Conservation (phyloP, 2,329 filamentous ascomycete species). For the Blastomyces emzantsi region DNA sequence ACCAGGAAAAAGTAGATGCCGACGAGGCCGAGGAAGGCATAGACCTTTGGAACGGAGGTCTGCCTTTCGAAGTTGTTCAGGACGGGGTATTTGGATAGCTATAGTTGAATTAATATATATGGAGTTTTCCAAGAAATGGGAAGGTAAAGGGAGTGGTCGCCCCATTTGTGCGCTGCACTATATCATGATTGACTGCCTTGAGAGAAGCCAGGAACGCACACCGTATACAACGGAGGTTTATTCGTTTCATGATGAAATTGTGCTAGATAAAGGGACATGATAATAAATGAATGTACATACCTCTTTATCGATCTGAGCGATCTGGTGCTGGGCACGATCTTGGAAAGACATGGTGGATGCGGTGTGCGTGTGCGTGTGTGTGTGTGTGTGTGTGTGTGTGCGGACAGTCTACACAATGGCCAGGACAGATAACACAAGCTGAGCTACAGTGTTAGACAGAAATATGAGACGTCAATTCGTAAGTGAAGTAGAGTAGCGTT, state of each 20-base stretch:
- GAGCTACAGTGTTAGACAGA: not conserved
- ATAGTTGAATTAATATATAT: constrained; percentile 25
- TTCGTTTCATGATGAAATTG: not conserved
- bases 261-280: not conserved
- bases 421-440: not conserved
- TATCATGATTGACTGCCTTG: not conserved
- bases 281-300: constrained; percentile 35
- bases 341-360: constrained; percentile 37
- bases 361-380: not conserved
- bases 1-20: constrained; percentile 61
- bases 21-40: constrained; percentile 54
- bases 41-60: constrained; percentile 60
- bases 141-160: not conserved
- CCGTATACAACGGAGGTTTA: not conserved
- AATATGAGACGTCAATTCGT: constrained; percentile 2
- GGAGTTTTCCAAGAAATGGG: not conserved
- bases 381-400: not conserved
- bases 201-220: not conserved
- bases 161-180: not conserved
- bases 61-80: constrained; percentile 62
- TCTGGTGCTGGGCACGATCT: constrained; percentile 54
- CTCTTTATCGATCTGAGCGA: constrained; percentile 61
- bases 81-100: constrained; percentile 59
- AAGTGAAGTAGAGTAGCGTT: not conserved
- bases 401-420: not conserved